Evolutionary conservation across 139 green algal genomes (phyloP).

Genomic region (Chlamydomonas sp.): DNA sequence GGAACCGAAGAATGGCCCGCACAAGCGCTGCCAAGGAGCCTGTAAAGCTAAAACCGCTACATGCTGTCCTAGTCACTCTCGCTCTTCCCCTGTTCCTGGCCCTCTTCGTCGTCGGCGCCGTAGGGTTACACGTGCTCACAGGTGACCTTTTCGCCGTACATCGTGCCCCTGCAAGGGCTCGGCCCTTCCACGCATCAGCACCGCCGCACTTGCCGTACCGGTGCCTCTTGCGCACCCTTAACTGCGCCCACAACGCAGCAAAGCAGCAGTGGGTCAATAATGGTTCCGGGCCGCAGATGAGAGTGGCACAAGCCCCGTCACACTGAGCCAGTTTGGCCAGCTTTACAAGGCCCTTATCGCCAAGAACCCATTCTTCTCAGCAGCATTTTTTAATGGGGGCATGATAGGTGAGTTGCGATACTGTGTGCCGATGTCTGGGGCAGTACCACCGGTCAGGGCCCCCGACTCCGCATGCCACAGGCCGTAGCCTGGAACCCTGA

Average conservation of each 20-base stretch:
- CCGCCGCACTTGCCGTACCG: too few species aligned
- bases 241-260: neutral
- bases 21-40: neutral
- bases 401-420: constrained; percentile 36
- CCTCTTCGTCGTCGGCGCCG: constrained; percentile 12
- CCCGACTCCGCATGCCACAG: too few species aligned
- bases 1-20: neutral
- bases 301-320: neutral
- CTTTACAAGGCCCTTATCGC: constrained; percentile 29
- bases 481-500: too few species aligned
- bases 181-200: too few species aligned
- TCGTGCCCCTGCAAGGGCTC: neutral
- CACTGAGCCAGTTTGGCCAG: constrained; percentile 27
- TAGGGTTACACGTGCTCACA: constrained; percentile 30
- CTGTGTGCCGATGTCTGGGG: too few species aligned
- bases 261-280: neutral
- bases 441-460: too few species aligned
- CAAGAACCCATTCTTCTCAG: constrained; percentile 52
- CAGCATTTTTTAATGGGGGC: constrained; percentile 52
- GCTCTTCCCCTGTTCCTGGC: constrained; percentile 19
- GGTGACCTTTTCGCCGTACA: constrained; percentile 11
- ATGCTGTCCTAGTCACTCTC: constrained; percentile 8
- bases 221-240: too few species aligned
- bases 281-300: neutral
- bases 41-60: constrained; percentile 19